Percentiles rank a stretch among this genome's conserved stretches.
These are phyloP conservation scores for Euphorbia celastroides DNA, from an alignment of 441 rosid genomes.

Conservation along the genomic window DNA sequence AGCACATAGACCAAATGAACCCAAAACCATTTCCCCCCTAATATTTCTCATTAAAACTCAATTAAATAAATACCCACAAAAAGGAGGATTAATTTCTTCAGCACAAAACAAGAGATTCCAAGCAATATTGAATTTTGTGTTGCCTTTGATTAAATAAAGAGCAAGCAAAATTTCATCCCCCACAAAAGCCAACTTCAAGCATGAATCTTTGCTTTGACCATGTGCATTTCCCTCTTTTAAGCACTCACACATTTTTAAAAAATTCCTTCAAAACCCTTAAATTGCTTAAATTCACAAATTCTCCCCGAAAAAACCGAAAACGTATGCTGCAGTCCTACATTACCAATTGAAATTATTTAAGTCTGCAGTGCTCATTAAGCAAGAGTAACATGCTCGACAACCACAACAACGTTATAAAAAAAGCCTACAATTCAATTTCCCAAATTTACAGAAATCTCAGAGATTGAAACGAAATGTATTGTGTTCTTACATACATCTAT, in stretches of 20 bases:
- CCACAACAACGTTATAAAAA: no score
- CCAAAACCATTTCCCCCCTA: no score
- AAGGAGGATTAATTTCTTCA: not conserved
- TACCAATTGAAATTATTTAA: not conserved
- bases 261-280: not conserved
- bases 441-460: not conserved
- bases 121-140: not conserved
- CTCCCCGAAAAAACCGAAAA: not conserved
- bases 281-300: not conserved
- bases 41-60: no score
- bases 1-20: no score
- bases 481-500: not conserved
- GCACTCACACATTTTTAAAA: not conserved
- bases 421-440: not conserved
- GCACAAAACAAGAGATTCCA: not conserved
- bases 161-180: no score
- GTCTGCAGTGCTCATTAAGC: not conserved
- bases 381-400: not conserved
- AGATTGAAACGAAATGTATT: not conserved
- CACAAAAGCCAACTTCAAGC: not conserved
- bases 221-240: not conserved
- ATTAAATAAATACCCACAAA: not conserved
- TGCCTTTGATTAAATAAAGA: not conserved
- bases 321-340: not conserved
- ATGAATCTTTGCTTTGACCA: not conserved